These are phyloP conservation scores for Heteromeles arbutifolia DNA, from an alignment of 306 rosid genomes.

Conservation along the genomic window DNA sequence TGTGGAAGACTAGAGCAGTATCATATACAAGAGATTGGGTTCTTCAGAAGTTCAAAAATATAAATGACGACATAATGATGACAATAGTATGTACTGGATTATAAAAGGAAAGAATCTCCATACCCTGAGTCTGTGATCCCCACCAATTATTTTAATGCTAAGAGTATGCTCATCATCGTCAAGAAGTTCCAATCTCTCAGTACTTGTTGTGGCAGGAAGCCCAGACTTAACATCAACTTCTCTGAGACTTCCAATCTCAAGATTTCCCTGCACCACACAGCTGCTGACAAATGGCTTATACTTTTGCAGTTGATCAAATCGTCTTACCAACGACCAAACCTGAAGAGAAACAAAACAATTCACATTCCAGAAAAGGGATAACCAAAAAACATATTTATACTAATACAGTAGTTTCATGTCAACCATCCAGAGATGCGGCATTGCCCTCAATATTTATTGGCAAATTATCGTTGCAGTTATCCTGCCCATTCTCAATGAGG, in stretches of 20 bases:
- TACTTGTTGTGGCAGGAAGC: slow-evolving; percentile 93
- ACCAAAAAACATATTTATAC: slow-evolving; percentile 5
- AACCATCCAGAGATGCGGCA: background rate
- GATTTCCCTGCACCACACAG: slow-evolving; percentile 78
- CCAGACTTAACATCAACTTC: slow-evolving; percentile 92
- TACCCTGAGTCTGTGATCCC: too few species aligned
- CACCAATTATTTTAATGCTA: slow-evolving; percentile 72
- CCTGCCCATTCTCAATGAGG: background rate
- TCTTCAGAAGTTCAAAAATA: too few species aligned
- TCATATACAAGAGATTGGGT: too few species aligned
- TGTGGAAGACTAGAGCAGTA: too few species aligned
- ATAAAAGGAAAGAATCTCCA: too few species aligned
- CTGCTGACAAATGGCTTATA: slow-evolving; percentile 89
- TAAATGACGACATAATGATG: too few species aligned
- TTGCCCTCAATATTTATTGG: background rate
- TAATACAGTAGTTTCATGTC: background rate
- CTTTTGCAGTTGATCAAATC: slow-evolving; percentile 85
- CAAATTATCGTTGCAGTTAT: background rate
- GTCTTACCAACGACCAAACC: slow-evolving; percentile 98
- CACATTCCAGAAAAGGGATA: slow-evolving; percentile 14
- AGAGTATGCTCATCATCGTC: slow-evolving; percentile 81
- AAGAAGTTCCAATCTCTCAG: slow-evolving; percentile 86
- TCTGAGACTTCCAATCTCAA: slow-evolving; percentile 84
- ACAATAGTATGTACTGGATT: too few species aligned
- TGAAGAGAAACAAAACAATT: slow-evolving; percentile 18